Conservation (phyloP, 75 land plant species). For the Picea sitchensis region DNA sequence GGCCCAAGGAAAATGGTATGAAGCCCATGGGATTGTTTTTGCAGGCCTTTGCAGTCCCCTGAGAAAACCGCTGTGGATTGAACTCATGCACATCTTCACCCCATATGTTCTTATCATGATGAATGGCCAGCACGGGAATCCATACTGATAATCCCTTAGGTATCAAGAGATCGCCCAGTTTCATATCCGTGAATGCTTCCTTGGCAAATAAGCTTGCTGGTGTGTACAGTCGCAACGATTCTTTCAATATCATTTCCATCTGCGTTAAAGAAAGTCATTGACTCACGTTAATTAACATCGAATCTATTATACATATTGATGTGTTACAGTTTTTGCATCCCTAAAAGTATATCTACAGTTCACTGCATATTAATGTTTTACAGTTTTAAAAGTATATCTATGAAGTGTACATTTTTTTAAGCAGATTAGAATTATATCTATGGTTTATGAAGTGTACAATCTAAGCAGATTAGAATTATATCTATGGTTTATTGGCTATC, state of each 20-base stretch:
- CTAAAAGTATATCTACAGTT: no score
- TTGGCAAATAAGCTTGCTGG: slow-evolving; percentile 33
- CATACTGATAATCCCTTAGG: slow-evolving; percentile 21
- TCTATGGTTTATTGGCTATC: no score
- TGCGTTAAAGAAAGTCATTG: slow-evolving; percentile 2
- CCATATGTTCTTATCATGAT: slow-evolving; percentile 37
- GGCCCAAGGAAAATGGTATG: slow-evolving; percentile 60
- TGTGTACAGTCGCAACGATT: slow-evolving; percentile 58
- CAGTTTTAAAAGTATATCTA: no score
- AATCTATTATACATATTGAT: no score
- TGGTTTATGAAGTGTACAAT: no score
- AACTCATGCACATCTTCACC: slow-evolving; percentile 44
- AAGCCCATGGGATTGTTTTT: slow-evolving; percentile 40
- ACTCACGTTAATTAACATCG: no score
- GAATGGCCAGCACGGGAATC: slow-evolving; percentile 25
- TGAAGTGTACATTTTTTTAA: no score
- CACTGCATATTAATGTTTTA: no score
- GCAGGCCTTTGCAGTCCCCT: slow-evolving; percentile 44
- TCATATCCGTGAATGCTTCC: slow-evolving; percentile 46
- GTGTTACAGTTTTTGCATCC: no score
- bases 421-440: no score
- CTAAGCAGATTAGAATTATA: no score
- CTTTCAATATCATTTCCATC: slow-evolving; percentile 75
- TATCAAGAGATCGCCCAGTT: slow-evolving; percentile 29
- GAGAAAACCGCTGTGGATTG: slow-evolving; percentile 52